A percentile compares a stretch with the other conserved stretches of the same genome.
Evolutionary conservation across 1,284 basidiomycete species (phyloP).

Genomic region (Sporisorium graminicola): DNA sequence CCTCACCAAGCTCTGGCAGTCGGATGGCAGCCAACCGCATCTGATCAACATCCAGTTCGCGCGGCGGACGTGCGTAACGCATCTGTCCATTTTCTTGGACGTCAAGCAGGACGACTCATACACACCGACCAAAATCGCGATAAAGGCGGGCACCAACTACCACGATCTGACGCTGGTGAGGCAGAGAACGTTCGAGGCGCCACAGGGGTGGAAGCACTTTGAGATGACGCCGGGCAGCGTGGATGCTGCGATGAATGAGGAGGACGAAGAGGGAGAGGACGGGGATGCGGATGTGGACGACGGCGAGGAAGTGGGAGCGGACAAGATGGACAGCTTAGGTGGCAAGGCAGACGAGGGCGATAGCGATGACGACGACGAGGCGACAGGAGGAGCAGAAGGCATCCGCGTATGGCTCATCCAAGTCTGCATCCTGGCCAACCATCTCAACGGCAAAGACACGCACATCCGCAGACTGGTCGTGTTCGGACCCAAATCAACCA

Average conservation of each 20-base stretch:
- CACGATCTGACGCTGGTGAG: constrained; percentile 87
- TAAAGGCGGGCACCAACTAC: constrained; percentile 90
- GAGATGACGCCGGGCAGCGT: constrained; percentile 76
- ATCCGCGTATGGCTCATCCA: constrained; percentile 83
- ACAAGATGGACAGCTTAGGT: neutral
- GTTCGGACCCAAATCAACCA: constrained; percentile 76
- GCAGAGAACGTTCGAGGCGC: constrained; percentile 70
- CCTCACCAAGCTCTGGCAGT: constrained; percentile 98
- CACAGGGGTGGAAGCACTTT: constrained; percentile 94
- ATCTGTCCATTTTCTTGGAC: constrained; percentile 89
- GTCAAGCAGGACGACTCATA: constrained; percentile 94
- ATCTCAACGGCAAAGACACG: constrained; percentile 98
- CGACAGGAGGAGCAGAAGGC: constrained; percentile 38
- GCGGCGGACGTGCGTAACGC: constrained; percentile 85
- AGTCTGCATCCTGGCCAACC: constrained; percentile 89
- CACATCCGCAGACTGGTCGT: constrained; percentile 91
- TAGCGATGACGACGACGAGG: constrained; percentile 74
- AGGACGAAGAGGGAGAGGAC: constrained; percentile 75
- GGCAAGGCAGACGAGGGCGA: constrained; percentile 73
- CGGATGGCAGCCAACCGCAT: constrained; percentile 95
- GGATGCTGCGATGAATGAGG: constrained; percentile 72
- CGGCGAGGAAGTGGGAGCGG: neutral
- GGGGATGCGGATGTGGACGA: constrained; percentile 24
- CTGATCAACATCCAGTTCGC: constrained; percentile 94
- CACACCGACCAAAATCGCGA: constrained; percentile 88